Conservation (phyloP, 345 rosid genomes). For the Mallotus nudiflorus region DNA sequence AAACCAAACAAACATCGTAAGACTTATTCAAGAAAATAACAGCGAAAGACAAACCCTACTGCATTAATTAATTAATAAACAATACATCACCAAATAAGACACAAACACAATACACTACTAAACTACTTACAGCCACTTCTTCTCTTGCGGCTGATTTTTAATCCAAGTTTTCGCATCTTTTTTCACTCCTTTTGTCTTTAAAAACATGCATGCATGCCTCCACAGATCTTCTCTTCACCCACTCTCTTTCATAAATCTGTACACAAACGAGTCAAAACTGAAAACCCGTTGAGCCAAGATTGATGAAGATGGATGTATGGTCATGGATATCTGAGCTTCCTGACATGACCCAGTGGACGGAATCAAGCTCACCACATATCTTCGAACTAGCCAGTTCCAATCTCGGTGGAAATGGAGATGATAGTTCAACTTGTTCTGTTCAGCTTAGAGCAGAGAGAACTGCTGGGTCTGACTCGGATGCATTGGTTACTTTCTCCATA, state of each 20-base stretch:
- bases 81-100: slow-evolving; percentile 11
- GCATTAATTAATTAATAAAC: no score
- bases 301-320: slow-evolving; percentile 63
- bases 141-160: slow-evolving; percentile 26
- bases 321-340: slow-evolving; percentile 73
- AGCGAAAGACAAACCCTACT: slow-evolving; percentile 3
- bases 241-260: slow-evolving; percentile 11
- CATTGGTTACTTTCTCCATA: slow-evolving; percentile 42
- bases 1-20: not conserved
- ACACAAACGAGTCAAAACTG: not conserved
- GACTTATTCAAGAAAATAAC: slow-evolving; percentile 8
- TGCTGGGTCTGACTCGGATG: slow-evolving; percentile 30
- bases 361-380: slow-evolving; percentile 32
- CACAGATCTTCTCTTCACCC: not conserved
- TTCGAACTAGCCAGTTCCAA: slow-evolving; percentile 47
- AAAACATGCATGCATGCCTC: slow-evolving; percentile 21
- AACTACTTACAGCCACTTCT: slow-evolving; percentile 34
- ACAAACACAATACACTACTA: not conserved
- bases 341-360: slow-evolving; percentile 30
- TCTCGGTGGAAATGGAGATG: not conserved
- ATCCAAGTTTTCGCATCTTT: slow-evolving; percentile 40
- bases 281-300: not conserved
- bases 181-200: slow-evolving; percentile 49
- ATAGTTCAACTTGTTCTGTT: slow-evolving; percentile 39
- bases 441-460: slow-evolving; percentile 56